phyloP scores from a whole-genome alignment of 1,284 basidiomycete species.

The Trichosporon ovoides region DNA sequence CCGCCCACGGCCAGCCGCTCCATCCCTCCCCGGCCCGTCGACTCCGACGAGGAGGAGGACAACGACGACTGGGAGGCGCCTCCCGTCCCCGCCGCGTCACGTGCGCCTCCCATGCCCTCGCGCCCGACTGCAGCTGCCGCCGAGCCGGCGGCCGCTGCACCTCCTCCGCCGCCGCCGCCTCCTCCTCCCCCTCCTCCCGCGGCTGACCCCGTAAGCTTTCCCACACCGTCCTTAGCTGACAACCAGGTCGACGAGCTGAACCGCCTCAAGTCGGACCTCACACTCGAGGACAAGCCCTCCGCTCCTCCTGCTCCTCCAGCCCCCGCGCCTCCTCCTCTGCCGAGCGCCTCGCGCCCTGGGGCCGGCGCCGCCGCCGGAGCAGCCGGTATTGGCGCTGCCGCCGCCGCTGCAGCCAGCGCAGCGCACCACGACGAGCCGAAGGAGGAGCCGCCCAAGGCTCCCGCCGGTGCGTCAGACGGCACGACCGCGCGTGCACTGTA shows the following conservation, averaged over 20 bases:
- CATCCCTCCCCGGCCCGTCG: slow-evolving; percentile 28
- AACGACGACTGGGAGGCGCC: slow-evolving; percentile 40
- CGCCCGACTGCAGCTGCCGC: slow-evolving; percentile 8
- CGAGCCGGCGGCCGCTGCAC: slow-evolving; percentile 4
- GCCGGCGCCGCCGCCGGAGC: slow-evolving; percentile 9
- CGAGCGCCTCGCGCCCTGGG: slow-evolving; percentile 26
- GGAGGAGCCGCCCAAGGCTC: slow-evolving; percentile 2
- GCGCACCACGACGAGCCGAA: neutral
- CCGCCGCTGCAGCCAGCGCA: neutral
- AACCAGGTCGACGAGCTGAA: slow-evolving; percentile 41
- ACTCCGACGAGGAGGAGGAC: slow-evolving; percentile 33
- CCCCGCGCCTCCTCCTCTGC: slow-evolving; percentile 35
- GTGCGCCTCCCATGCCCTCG: slow-evolving; percentile 24
- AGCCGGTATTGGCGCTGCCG: slow-evolving; percentile 4
- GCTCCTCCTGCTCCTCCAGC: slow-evolving; percentile 33
- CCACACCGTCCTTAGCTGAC: neutral
- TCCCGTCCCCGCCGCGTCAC: slow-evolving; percentile 24
- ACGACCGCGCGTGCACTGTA: slow-evolving; percentile 58
- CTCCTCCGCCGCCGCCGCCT: slow-evolving; percentile 27
- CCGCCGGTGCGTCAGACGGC: slow-evolving; percentile 17
- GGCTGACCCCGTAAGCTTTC: slow-evolving; percentile 46
- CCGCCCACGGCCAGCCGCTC: slow-evolving; percentile 21
- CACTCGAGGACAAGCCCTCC: slow-evolving; percentile 34
- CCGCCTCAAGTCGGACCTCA: slow-evolving; percentile 42
- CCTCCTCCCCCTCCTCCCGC: slow-evolving; percentile 42